A percentile compares a stretch with the other conserved stretches of the same genome.
phyloP scores from a whole-genome alignment of 192 early-diverging fungal species.

The Coemansia erecta region DNA sequence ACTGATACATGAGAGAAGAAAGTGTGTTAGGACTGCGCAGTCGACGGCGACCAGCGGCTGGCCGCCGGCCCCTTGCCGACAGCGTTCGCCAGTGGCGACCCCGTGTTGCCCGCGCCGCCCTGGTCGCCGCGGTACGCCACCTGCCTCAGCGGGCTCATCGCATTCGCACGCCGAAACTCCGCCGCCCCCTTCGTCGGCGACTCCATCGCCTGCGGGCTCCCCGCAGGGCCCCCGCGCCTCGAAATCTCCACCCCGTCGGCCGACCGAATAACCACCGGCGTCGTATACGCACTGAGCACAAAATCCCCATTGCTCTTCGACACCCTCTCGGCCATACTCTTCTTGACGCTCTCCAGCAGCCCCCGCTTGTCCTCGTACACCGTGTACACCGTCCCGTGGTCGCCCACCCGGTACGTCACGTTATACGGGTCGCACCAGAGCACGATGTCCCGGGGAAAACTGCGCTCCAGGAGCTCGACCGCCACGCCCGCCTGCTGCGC shows the following conservation, averaged over 20 bases:
- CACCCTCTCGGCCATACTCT: constrained; percentile 41
- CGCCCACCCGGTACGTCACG: constrained; percentile 70
- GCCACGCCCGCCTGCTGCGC: constrained; percentile 52
- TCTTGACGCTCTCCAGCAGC: constrained; percentile 43
- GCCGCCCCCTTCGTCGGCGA: constrained; percentile 38
- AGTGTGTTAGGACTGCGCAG: not conserved
- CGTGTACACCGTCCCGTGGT: constrained; percentile 65
- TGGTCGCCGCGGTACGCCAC: constrained; percentile 19
- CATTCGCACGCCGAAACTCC: constrained; percentile 25
- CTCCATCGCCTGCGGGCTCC: constrained; percentile 18
- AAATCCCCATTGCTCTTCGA: constrained; percentile 43
- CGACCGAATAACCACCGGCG: constrained; percentile 51
- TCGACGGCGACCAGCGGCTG: constrained; percentile 32
- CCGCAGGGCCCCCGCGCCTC: constrained; percentile 23
- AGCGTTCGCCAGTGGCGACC: constrained; percentile 4
- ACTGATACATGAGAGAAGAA: not conserved
- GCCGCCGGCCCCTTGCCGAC: constrained; percentile 3
- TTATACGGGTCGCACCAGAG: constrained; percentile 72
- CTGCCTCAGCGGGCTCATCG: constrained; percentile 41
- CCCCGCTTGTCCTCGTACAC: constrained; percentile 62
- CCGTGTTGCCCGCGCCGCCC: not conserved
- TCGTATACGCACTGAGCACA: constrained; percentile 51
- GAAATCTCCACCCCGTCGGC: constrained; percentile 50
- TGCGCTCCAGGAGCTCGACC: constrained; percentile 50
- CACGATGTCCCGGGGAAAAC: constrained; percentile 66